These are phyloP conservation scores for Perilla frutescens DNA, from an alignment of 257 asterid genomes.

Conservation along the genomic window DNA sequence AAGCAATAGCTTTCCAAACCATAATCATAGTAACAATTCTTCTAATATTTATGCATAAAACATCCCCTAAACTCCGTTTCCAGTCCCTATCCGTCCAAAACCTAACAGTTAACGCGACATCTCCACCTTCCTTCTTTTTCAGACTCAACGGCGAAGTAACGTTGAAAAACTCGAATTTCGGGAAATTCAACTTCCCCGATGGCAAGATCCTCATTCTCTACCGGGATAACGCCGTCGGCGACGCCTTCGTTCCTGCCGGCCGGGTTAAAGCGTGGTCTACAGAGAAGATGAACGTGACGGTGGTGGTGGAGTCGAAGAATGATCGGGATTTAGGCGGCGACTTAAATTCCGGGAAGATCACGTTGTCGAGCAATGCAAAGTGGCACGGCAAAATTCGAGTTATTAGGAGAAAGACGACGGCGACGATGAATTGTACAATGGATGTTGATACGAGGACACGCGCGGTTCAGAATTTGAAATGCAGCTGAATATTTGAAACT, in stretches of 20 bases:
- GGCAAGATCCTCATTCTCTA: neutral
- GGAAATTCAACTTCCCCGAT: neutral
- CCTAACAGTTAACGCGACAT: neutral
- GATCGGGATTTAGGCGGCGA: neutral
- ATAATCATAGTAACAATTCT: slow-evolving; percentile 21
- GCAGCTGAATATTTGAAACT: neutral
- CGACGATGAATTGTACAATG: slow-evolving; percentile 33
- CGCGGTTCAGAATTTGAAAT: slow-evolving; percentile 2
- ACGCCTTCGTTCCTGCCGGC: neutral
- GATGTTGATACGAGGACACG: slow-evolving; percentile 27
- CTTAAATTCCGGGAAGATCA: slow-evolving; percentile 29
- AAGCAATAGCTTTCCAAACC: slow-evolving; percentile 24
- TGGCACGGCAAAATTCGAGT: slow-evolving; percentile 25
- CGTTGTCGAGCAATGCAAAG: slow-evolving; percentile 25
- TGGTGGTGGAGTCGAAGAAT: neutral
- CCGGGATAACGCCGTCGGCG: neutral
- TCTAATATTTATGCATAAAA: slow-evolving; percentile 17
- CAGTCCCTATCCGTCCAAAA: neutral
- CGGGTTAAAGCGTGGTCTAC: neutral
- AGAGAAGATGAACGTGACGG: neutral
- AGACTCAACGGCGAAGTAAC: slow-evolving; percentile 15
- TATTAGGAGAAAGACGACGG: slow-evolving; percentile 30
- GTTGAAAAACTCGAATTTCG: neutral
- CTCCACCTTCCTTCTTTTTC: slow-evolving; percentile 24
- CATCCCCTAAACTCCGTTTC: slow-evolving; percentile 31